Conservation (phyloP, 1,284 basidiomycete genomes). For the Moesziomyces aphidis region DNA sequence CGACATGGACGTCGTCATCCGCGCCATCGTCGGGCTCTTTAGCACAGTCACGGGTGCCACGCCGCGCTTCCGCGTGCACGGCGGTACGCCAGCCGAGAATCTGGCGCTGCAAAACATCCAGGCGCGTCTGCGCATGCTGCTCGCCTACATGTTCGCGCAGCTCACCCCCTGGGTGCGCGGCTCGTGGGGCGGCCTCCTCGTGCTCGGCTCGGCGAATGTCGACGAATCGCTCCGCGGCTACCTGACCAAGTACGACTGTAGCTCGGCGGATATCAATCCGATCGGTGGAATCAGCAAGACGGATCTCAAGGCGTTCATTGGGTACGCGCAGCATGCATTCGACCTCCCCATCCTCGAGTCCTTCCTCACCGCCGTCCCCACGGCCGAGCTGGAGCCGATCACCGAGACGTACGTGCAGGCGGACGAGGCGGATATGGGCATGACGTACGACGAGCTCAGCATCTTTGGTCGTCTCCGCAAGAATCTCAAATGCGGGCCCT, state of each 20-base stretch:
- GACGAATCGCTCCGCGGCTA: slow-evolving; percentile 98
- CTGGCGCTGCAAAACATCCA: slow-evolving; percentile 98
- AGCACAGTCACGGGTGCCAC: slow-evolving; percentile 81
- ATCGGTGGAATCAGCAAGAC: slow-evolving; percentile 98
- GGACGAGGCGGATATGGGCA: slow-evolving; percentile 92
- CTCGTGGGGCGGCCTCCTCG: slow-evolving; percentile 84
- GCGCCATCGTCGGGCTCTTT: slow-evolving; percentile 85
- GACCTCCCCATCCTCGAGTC: slow-evolving; percentile 82
- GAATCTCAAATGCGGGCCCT: slow-evolving; percentile 96
- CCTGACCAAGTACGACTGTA: slow-evolving; percentile 93
- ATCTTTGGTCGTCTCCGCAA: slow-evolving; percentile 93
- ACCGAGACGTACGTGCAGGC: slow-evolving; percentile 92
- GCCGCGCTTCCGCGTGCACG: slow-evolving; percentile 88
- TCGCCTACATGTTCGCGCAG: slow-evolving; percentile 98
- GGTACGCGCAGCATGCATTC: slow-evolving; percentile 81
- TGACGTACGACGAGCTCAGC: slow-evolving; percentile 98
- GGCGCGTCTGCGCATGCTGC: slow-evolving; percentile 91
- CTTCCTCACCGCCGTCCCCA: slow-evolving; percentile 91
- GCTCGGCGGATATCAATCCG: slow-evolving; percentile 89
- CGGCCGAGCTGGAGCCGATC: slow-evolving; percentile 95
- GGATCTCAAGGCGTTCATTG: slow-evolving; percentile 95
- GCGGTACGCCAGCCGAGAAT: slow-evolving; percentile 89
- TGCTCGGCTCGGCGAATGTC: slow-evolving; percentile 96
- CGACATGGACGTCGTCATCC: slow-evolving; percentile 94
- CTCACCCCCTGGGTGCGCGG: slow-evolving; percentile 93